Evolutionary conservation across 2,329 filamentous ascomycete genomes (phyloP).

Genomic region (Teratosphaeria pseudoeucalypti): DNA sequence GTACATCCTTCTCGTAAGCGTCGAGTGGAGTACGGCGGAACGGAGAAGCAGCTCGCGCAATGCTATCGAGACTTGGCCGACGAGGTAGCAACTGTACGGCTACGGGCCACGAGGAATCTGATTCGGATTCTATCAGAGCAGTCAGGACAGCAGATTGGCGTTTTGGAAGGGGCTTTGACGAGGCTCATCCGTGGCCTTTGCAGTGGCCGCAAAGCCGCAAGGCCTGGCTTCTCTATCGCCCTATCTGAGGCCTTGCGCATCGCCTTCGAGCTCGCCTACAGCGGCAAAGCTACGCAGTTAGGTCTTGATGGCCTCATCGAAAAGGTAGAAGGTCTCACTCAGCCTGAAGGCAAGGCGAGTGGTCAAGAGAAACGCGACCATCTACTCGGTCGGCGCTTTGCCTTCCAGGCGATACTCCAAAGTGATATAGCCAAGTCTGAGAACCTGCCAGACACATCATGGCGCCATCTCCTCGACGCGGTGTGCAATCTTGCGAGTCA

Average conservation of each 20-base stretch:
- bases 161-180: slow-evolving; percentile 30
- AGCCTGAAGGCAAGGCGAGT: slow-evolving; percentile 41
- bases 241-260: slow-evolving; percentile 70
- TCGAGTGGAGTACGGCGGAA: slow-evolving; percentile 27
- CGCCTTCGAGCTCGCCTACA: slow-evolving; percentile 34
- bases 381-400: slow-evolving; percentile 76
- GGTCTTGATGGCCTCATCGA: slow-evolving; percentile 35
- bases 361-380: slow-evolving; percentile 77
- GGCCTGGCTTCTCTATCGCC: slow-evolving; percentile 81
- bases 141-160: slow-evolving; percentile 26
- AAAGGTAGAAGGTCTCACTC: slow-evolving; percentile 43
- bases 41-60: slow-evolving; percentile 33
- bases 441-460: slow-evolving; percentile 44
- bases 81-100: slow-evolving; percentile 33
- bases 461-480: slow-evolving; percentile 59
- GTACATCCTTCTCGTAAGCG: slow-evolving; percentile 24
- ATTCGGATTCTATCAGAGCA: slow-evolving; percentile 32
- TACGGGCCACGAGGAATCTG: slow-evolving; percentile 36
- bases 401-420: slow-evolving; percentile 74
- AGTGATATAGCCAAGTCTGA: slow-evolving; percentile 59
- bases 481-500: slow-evolving; percentile 65
- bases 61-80: slow-evolving; percentile 39
- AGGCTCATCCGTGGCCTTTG: slow-evolving; percentile 75
- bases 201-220: slow-evolving; percentile 78
- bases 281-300: slow-evolving; percentile 3